Percentiles rank a stretch among this genome's conserved stretches.
These are phyloP conservation scores for Daedaleopsis sinensis DNA, from an alignment of 768 basidiomycete genomes.

Conservation along the genomic window DNA sequence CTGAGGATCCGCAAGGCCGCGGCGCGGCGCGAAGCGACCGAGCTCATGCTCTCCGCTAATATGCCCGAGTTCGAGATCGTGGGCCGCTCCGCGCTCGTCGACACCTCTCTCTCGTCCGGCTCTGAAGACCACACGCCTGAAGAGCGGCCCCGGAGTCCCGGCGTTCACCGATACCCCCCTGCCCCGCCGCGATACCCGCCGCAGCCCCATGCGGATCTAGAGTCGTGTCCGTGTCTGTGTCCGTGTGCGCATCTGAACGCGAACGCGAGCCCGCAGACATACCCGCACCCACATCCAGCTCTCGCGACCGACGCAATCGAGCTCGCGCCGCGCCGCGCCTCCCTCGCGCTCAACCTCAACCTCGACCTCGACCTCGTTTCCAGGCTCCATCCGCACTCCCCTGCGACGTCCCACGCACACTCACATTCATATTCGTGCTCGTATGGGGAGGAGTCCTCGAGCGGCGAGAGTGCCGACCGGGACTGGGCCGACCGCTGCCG, in stretches of 20 bases:
- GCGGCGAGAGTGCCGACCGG: background rate
- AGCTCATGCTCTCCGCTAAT: conserved; percentile 1
- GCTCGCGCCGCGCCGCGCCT: background rate
- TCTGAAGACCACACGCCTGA: background rate
- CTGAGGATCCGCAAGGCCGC: conserved; percentile 22
- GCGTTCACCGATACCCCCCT: too few relatives aligned
- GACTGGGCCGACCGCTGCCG: background rate
- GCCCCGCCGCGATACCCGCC: too few relatives aligned
- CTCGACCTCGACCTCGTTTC: too few relatives aligned
- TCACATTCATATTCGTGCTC: too few relatives aligned
- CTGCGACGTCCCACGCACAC: too few relatives aligned
- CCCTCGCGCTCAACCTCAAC: background rate
- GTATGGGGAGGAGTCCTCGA: background rate
- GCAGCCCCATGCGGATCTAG: too few relatives aligned
- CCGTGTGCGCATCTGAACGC: background rate
- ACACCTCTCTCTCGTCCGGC: too few relatives aligned
- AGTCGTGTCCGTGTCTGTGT: too few relatives aligned
- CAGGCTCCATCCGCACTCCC: too few relatives aligned
- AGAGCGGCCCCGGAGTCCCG: background rate
- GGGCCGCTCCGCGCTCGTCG: background rate
- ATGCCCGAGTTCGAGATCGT: background rate
- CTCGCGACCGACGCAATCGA: conserved; percentile 3
- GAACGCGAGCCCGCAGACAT: background rate
- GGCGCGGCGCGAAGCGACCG: conserved; percentile 12
- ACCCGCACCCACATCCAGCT: too few relatives aligned